Evolutionary conservation across 331 rosid genomes (phyloP).

Genomic region (Rhamnella rubrinervis): DNA sequence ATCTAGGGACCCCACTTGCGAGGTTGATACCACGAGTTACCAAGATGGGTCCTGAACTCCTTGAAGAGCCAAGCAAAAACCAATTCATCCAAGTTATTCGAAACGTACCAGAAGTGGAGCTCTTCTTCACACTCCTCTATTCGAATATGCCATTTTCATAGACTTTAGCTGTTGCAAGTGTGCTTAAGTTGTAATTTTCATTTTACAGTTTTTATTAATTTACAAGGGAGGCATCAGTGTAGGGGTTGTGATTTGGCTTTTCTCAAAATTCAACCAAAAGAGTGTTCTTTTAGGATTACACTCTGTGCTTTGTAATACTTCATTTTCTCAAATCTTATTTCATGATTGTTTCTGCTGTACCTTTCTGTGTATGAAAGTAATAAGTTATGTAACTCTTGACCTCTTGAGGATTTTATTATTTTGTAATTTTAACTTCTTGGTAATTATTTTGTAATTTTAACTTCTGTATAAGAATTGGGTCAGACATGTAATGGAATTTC

Average conservation of each 20-base stretch:
- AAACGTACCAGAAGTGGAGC: conserved; percentile 68
- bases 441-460: neutral
- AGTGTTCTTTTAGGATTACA: conserved; percentile 11
- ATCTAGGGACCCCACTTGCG: conserved; percentile 62
- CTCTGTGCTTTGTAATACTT: neutral
- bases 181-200: conserved; percentile 26
- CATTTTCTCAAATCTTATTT: neutral
- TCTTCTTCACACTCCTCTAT: conserved; percentile 82
- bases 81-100: conserved; percentile 61
- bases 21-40: conserved; percentile 76
- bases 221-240: conserved; percentile 31
- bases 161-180: conserved; percentile 24
- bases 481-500: neutral
- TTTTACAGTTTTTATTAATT: conserved; percentile 18
- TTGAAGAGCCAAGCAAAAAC: conserved; percentile 67
- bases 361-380: neutral
- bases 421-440: neutral
- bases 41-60: conserved; percentile 62
- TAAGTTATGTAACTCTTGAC: neutral
- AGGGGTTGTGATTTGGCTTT: conserved; percentile 25
- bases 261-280: conserved; percentile 6
- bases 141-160: conserved; percentile 57
- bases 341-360: neutral
- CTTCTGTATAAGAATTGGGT: no score
- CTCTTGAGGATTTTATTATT: no score